These are phyloP conservation scores for Tetrapisispora phaffii DNA, from an alignment of 805 yeast species.

Conservation along the genomic window DNA sequence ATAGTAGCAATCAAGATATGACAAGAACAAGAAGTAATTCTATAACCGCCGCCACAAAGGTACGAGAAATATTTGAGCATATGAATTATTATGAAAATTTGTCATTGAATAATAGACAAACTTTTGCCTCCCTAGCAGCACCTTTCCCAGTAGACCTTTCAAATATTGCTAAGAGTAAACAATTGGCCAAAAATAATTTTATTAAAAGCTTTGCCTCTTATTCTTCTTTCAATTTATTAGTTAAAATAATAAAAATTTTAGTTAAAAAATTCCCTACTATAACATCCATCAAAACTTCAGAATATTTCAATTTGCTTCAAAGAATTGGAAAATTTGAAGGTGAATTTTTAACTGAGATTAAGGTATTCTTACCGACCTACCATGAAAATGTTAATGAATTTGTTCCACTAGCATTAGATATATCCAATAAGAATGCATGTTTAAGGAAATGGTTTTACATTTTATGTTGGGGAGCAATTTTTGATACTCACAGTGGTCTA, in stretches of 20 bases:
- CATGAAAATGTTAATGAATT: constrained; percentile 5
- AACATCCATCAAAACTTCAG: constrained; percentile 17
- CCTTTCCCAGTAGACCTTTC: constrained; percentile 25
- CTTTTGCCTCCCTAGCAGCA: constrained; percentile 16
- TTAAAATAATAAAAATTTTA: constrained; percentile 13
- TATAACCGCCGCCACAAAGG: constrained; percentile 7
- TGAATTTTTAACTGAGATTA: constrained; percentile 7
- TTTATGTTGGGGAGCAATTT: constrained; percentile 24
- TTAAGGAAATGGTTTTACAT: constrained; percentile 19
- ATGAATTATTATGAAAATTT: constrained; percentile 15
- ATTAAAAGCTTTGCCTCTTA: constrained; percentile 21
- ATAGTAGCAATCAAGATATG: background rate
- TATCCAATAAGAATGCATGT: constrained; percentile 7
- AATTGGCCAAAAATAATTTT: constrained; percentile 9
- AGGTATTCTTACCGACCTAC: constrained; percentile 9
- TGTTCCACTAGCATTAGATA: constrained; percentile 9
- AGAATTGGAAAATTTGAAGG: constrained; percentile 14
- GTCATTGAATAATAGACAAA: constrained; percentile 10
- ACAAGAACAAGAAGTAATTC: constrained; percentile 1
- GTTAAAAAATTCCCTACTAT: constrained; percentile 20
- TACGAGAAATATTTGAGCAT: constrained; percentile 17
- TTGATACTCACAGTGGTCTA: constrained; percentile 17
- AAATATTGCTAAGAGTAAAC: constrained; percentile 16
- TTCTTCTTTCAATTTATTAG: constrained; percentile 13
- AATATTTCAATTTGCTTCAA: constrained; percentile 13